Evolutionary conservation across 1,139 yeast species (phyloP).

Genomic region (Blastobotrys persicus): DNA sequence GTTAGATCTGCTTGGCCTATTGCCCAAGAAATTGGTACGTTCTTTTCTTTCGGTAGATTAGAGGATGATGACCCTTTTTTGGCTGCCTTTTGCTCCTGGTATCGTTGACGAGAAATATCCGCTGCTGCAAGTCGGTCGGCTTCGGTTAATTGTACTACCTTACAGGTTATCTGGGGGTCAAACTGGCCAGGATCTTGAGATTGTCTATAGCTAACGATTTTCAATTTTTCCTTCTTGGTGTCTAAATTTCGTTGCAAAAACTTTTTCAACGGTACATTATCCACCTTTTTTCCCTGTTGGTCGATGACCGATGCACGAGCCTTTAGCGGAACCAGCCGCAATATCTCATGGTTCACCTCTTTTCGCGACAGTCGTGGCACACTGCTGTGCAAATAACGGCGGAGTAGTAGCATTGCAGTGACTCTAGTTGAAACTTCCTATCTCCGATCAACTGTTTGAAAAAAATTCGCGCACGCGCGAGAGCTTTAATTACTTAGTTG

Average conservation of each 20-base stretch:
- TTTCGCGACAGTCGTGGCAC: not conserved
- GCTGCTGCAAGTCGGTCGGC: constrained; percentile 11
- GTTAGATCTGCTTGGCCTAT: constrained; percentile 35
- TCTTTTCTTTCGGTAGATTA: constrained; percentile 29
- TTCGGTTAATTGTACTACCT: constrained; percentile 21
- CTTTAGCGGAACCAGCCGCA: constrained; percentile 26
- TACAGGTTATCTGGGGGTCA: constrained; percentile 28
- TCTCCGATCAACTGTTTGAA: too few species aligned
- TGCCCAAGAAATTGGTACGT: constrained; percentile 36
- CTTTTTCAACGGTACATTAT: constrained; percentile 19
- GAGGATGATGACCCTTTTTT: constrained; percentile 26
- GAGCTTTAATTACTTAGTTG: too few species aligned
- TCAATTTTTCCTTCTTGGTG: constrained; percentile 19
- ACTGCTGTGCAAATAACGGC: not conserved
- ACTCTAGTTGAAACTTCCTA: too few species aligned
- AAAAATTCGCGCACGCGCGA: not conserved
- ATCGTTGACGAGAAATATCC: constrained; percentile 18
- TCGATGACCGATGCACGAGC: constrained; percentile 29
- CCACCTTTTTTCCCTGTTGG: constrained; percentile 21
- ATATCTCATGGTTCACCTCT: constrained; percentile 23
- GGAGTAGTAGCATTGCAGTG: not conserved
- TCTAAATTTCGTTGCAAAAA: constrained; percentile 20
- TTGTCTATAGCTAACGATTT: constrained; percentile 24
- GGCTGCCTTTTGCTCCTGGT: constrained; percentile 19
- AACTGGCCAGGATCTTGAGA: constrained; percentile 14